Base-by-base conservation (phyloP, 306 rosid genomes). In the Cyclanthera cordifolia region DNA sequence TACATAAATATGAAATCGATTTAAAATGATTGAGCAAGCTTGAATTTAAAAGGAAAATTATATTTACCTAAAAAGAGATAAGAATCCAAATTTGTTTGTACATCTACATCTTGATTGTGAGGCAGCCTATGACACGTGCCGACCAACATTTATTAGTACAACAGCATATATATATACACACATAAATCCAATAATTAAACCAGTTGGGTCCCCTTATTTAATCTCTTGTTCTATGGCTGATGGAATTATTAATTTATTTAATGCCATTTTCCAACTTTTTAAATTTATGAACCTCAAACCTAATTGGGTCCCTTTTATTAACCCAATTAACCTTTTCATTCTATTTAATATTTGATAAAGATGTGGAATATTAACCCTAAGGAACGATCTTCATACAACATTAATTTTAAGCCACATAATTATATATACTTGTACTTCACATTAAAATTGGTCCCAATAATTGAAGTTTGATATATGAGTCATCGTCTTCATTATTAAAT, bases 121-220 rank as follows among this genome's bases (percentile, higher is more conserved):
- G 25, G 21, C 5, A 16, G 3, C 3, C 17, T n/a, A 19, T 15
- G 12, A 9, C 17, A 61, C 19, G 11, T 14, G 52, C 69, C 69
- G 52, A 45, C 70, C 70, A 43, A 23, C 53, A 45, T 65, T 65
- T 65, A 65, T 45, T 6, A 65, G 30, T 32, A 20, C 69, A 63
- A 20, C 69, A 63, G 54, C 70, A 45, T 6, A 45, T n/a, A n/a
- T n/a, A n/a, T n/a, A n/a, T n/a, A n/a, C n/a, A n/a, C n/a, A n/a
- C n/a, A n/a, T n/a, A n/a, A n/a, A n/a, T 25, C 3, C 37, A 21
- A 65, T 45, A 45, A 65, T 23, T 63, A 32, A 23, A 65, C 15
- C n/a, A n/a, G n/a, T n/a, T n/a, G n/a, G n/a, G n/a, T n/a, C n/a
- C n/a, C n/a, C n/a, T n/a, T n/a, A n/a, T n/a, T n/a, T n/a, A 53